These are phyloP conservation scores for Teratosphaeria destructans DNA, from an alignment of 2,329 filamentous ascomycete genomes.

Conservation along the genomic window DNA sequence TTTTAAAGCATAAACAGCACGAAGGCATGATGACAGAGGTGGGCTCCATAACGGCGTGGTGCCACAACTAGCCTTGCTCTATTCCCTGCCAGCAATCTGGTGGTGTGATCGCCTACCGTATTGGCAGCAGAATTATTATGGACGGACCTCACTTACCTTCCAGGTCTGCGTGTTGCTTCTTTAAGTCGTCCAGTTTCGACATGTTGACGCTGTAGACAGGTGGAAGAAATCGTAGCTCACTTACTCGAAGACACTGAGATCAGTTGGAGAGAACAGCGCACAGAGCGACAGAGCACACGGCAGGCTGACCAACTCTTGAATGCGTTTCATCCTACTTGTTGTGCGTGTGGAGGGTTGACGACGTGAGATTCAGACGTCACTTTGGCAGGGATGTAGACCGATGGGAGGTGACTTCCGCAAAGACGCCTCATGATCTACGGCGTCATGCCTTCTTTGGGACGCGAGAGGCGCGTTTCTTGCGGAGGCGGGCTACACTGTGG, in stretches of 20 bases:
- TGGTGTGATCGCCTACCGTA: not conserved
- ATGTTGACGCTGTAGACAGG: not conserved
- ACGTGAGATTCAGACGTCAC: not conserved
- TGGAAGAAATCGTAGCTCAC: not conserved
- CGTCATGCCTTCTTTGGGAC: not conserved
- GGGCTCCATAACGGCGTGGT: not conserved
- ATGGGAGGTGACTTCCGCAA: not conserved
- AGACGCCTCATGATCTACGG: not conserved
- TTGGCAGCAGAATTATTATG: not conserved
- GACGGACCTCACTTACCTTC: constrained; percentile 1
- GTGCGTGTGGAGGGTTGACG: not conserved
- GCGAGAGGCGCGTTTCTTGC: not conserved
- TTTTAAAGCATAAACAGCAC: not conserved
- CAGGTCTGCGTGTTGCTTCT: constrained; percentile 1
- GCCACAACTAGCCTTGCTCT: not conserved
- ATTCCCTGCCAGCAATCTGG: no score
- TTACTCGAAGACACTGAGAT: not conserved
- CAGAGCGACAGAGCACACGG: not conserved
- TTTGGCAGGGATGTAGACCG: not conserved
- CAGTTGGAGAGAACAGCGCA: not conserved
- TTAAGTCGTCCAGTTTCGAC: constrained; percentile 2
- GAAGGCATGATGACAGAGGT: not conserved
- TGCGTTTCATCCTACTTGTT: not conserved
- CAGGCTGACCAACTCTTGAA: not conserved
- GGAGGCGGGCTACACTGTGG: not conserved